Base-by-base conservation (phyloP, 805 yeast genomes). In the Saccharomycopsis fibuligera region DNA sequence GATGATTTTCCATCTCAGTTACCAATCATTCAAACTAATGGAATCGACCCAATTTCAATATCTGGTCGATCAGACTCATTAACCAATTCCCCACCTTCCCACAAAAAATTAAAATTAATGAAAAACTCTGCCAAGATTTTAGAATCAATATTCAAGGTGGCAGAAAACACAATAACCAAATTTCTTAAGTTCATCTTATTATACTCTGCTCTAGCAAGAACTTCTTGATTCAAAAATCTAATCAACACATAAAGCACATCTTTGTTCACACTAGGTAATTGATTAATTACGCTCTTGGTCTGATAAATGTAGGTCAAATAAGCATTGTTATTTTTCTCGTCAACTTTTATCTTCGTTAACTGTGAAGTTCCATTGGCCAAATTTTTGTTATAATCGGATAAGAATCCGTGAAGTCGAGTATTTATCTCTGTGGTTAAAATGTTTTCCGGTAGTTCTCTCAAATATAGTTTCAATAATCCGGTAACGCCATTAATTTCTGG, bases 131-230 rank as follows among this genome's bases (percentile, higher is more conserved):
- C 72, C 38, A 86, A 67, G 9, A 83, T 70, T 45, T 76, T 79
- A 14, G 80, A 70, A 0, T 90, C 78, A 41, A 86, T 68, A 54
- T 81, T 81, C 56, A 86, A 68, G 0, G 95, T 86, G 2, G 95
- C 93, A 4, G 87, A 84, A 60, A 86, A 85, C 4, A 86, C 93
- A 60, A 86, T 86, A 58, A 88, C 80, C 47, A 80, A 67, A 58
- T 93, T 91, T 56, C 85, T 72, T 50, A 85, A 66, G 51, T 83
- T 84, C 99, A 91, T 91, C 64, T 88, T 81, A 67, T 90, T 91
- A 50, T 68, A 65, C 12, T 75, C 75, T 51, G 72, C 74, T 57
- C 81, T 75, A 38, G 75, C 70, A 42, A 82, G 73, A 40, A 90
- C 86, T 50, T 78, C 75, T 14, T 35, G 30, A 23, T 74, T 68